These are phyloP conservation scores for Scytalidium sp. DNA, from an alignment of 2,329 filamentous ascomycete species.

Conservation along the genomic window DNA sequence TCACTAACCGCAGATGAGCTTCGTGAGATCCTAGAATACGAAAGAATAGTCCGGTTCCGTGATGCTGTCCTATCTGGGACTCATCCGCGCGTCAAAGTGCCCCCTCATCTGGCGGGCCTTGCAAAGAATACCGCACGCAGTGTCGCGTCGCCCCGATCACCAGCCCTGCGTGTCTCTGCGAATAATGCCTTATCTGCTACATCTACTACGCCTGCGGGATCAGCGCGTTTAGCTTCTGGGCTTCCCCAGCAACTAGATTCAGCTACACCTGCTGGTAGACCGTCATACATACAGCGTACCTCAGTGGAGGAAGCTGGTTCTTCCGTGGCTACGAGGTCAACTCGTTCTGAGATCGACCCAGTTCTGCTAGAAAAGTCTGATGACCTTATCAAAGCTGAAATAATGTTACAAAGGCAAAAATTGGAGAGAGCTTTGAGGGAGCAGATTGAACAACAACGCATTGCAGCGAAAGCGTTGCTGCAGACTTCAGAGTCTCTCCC, in stretches of 20 bases:
- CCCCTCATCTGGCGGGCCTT: conserved; percentile 35
- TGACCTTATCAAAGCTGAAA: conserved; percentile 77
- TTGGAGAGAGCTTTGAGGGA: conserved; percentile 77
- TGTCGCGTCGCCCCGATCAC: neutral
- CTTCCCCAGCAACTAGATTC: conserved; percentile 15
- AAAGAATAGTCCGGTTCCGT: conserved; percentile 76
- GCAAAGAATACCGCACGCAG: conserved; percentile 5
- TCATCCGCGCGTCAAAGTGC: conserved; percentile 61
- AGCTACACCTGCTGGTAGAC: conserved; percentile 19
- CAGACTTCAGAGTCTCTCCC: conserved; percentile 50
- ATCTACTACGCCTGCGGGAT: conserved; percentile 12
- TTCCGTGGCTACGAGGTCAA: conserved; percentile 29
- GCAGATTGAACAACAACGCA: conserved; percentile 64
- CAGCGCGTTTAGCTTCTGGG: conserved; percentile 9
- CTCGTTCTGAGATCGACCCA: conserved; percentile 71
- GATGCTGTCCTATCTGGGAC: conserved; percentile 78
- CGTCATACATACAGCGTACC: conserved; percentile 22
- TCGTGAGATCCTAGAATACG: conserved; percentile 66
- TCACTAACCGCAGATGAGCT: conserved; percentile 44
- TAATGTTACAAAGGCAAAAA: conserved; percentile 74
- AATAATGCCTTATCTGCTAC: conserved; percentile 20
- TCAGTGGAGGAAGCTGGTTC: conserved; percentile 33
- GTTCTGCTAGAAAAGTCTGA: conserved; percentile 85
- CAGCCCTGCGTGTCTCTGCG: conserved; percentile 16
- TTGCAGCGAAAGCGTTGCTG: conserved; percentile 37